Base-by-base conservation (phyloP, 2,329 filamentous ascomycete species). In the Geosmithia morbida region DNA sequence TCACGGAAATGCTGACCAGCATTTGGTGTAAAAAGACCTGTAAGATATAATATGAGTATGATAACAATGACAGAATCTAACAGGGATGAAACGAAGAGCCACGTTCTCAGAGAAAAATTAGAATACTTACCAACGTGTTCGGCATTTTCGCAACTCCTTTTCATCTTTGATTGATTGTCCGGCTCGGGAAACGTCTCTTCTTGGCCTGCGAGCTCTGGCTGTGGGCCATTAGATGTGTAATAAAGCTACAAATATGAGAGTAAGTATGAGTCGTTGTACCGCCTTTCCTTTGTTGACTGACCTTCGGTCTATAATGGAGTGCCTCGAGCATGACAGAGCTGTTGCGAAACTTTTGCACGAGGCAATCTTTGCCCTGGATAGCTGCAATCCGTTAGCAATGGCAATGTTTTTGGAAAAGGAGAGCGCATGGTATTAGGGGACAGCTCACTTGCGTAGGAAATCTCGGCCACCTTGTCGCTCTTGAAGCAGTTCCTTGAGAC, bases 331-430 rank as follows among this genome's bases (percentile, higher is more conserved):
- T 96, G 29, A 98, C 88, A 0, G 87, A 90, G 40, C 87, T 95
- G 67, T 98, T 98, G 37, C 92, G 82, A 59, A 98, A 98, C 60
- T 97, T 96, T 61, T 94, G 85, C 7, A 96, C 79, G 0, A 97
- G 72, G 52, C 87, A 90, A 58, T 95, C 88, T 52, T 84, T 83
- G 43, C 92, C 92, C 68, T 98, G 92, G 50, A 95, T 90, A 13
- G 89, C 85, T 88, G 49, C 41, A 13, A 3, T 11, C 10, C 13
- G 14, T 37, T 45, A 18, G 13, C 10, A 48, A 46, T 46, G 68
- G 48, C 18, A 16, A 30, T 16, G 14, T 4, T 7, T 17, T 20
- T 14, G 13, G 11, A 7, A 14, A 5, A 3, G 11, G 7, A 2
- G 2, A 2, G 6, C 3, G 5, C 11, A 37, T 37, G 33, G 3